Evolutionary conservation across 768 basidiomycete species (phyloP), one percentile per base, ranked within the genome.

Genomic region (Pisolithus marmoratus): DNA sequence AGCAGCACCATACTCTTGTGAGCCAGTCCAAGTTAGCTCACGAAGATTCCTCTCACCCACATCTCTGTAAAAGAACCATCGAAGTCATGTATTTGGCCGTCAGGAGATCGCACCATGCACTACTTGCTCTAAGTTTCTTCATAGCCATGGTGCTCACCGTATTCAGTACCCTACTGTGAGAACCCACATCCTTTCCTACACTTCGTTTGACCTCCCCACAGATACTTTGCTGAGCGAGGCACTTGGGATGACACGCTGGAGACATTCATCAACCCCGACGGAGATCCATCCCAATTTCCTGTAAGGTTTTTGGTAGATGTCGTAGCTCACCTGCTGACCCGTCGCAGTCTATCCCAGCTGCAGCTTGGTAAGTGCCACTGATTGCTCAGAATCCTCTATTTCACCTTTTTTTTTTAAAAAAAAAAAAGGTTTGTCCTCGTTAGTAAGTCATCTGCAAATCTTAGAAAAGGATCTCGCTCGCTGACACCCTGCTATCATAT

Each of bases 71-170:
- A 54, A 90, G 88, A 43, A 91, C 90, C 0, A 91, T 91, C 46
- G 88, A 92, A 73, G 90, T 91, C 60, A 96, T 95, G 93, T 92
- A 87, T 64, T 78, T 95, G 27, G 85, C 90, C 27, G 85, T 94
- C 34, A 79, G 87, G 46, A 76, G 90, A 54, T 93, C 90, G 0
- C 86, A 90, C 57, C 89, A 94, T 59, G 92, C 92, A 0, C 74
- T 94, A 1, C 77, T 93, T 3, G 92, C 93, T 0, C 82, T 95
- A 19, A 80, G 82, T 2, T 95, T 94, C 68, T 94, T 95, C 70
- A 87, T 94, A 14, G 70, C 85, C 49, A 92, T 93, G 84, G 81
- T 90, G 2, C 73, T 95, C 38, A 82, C 90, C 1, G 82, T 94
- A 7, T 94, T 92, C 66, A 91, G 90, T 55, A 94, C 92, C 0